These are phyloP conservation scores for Trichophaea hybrida DNA, from an alignment of 2,329 filamentous ascomycete genomes.

Conservation along the genomic window DNA sequence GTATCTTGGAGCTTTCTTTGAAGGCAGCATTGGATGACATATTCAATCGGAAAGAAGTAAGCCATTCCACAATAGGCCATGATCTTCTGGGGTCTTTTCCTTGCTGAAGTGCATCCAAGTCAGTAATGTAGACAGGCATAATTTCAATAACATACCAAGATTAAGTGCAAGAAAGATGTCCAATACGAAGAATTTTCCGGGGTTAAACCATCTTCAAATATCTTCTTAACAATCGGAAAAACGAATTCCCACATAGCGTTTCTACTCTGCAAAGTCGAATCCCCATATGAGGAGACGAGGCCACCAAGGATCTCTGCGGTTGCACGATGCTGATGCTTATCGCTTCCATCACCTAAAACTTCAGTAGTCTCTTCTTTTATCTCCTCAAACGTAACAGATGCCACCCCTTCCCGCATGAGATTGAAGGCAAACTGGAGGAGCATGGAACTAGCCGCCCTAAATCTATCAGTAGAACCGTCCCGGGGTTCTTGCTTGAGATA, in stretches of 20 bases:
- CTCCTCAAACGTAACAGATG: conserved; percentile 68
- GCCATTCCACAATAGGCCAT: conserved; percentile 69
- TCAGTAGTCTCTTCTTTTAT: conserved; percentile 64
- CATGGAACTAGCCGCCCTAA: conserved; percentile 76
- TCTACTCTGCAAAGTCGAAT: conserved; percentile 51
- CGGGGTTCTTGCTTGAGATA: conserved; percentile 94
- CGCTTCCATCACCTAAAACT: conserved; percentile 80
- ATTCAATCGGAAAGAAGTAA: conserved; percentile 76
- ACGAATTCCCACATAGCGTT: conserved; percentile 75
- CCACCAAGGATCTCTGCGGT: conserved; percentile 87
- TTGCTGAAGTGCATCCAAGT: conserved; percentile 41
- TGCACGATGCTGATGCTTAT: conserved; percentile 94
- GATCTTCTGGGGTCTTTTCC: conserved; percentile 77
- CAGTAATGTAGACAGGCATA: background rate
- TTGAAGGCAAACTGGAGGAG: conserved; percentile 83
- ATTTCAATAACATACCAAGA: conserved; percentile 31
- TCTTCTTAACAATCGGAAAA: conserved; percentile 69
- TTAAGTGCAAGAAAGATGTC: conserved; percentile 82
- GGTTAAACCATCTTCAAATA: conserved; percentile 83
- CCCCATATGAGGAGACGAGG: conserved; percentile 63
- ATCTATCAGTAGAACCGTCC: conserved; percentile 65
- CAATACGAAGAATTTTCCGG: conserved; percentile 92
- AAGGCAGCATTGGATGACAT: conserved; percentile 94
- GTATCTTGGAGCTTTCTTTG: conserved; percentile 95
- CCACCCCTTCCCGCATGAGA: conserved; percentile 66